Conservation (phyloP, 495 filamentous ascomycete species). For the Margaritispora aquatica region DNA sequence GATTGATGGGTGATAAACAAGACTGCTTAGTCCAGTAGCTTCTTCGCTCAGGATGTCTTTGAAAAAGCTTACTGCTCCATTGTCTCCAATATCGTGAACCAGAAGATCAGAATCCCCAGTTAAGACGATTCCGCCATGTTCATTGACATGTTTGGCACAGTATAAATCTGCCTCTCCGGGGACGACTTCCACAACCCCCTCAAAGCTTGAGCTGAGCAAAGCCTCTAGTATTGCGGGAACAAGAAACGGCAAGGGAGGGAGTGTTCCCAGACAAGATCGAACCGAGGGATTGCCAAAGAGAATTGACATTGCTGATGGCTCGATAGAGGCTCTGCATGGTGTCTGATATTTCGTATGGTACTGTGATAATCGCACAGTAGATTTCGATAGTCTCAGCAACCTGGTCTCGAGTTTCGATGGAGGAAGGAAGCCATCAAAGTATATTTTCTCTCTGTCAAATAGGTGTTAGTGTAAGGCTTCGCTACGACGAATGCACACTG, state of each 20-base stretch:
- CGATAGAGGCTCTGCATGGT: neutral
- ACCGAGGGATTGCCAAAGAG: neutral
- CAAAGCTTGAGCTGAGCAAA: slow-evolving; percentile 41
- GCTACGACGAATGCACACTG: slow-evolving; percentile 28
- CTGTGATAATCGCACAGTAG: slow-evolving; percentile 12
- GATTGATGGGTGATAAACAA: slow-evolving; percentile 10
- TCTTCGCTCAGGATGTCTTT: slow-evolving; percentile 31
- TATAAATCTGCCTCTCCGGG: slow-evolving; percentile 66
- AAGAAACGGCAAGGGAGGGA: slow-evolving; percentile 58
- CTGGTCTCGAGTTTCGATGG: slow-evolving; percentile 47
- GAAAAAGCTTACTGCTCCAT: slow-evolving; percentile 54
- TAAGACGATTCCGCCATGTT: slow-evolving; percentile 40
- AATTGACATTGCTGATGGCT: neutral
- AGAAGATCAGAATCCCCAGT: slow-evolving; percentile 74
- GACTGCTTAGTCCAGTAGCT: neutral
- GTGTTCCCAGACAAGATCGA: neutral
- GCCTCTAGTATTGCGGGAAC: slow-evolving; percentile 63
- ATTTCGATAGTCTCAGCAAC: slow-evolving; percentile 41
- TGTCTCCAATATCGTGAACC: slow-evolving; percentile 53
- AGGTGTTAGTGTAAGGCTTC: neutral
- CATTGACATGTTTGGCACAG: slow-evolving; percentile 52
- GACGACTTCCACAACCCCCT: slow-evolving; percentile 45
- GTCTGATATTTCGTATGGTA: slow-evolving; percentile 5
- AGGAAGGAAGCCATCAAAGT: slow-evolving; percentile 75
- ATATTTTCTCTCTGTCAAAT: slow-evolving; percentile 48